Conservation (phyloP, 164 flowering plant species). For the Stephania japonica region DNA sequence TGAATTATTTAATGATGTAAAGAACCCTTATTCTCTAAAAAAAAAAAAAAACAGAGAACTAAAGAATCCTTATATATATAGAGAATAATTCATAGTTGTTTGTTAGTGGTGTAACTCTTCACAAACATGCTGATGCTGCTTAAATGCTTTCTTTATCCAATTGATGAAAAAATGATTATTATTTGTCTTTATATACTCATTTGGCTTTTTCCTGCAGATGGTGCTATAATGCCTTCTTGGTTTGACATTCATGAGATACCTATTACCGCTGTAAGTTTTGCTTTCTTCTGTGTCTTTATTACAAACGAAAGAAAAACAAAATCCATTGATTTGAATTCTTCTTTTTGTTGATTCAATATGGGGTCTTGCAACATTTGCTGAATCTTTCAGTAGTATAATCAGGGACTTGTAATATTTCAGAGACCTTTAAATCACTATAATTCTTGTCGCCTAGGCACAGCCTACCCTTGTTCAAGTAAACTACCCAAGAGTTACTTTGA, state of each 20-base stretch:
- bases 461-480: no score
- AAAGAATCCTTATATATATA: not conserved
- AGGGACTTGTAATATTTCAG: no score
- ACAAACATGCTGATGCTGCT: not conserved
- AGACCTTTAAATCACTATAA: no score
- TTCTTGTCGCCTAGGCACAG: no score
- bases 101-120: not conserved
- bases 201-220: slow-evolving; percentile 50
- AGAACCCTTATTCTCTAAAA: not conserved
- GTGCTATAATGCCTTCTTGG: slow-evolving; percentile 94
- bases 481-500: no score
- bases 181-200: not conserved
- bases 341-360: not conserved
- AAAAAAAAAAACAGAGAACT: not conserved
- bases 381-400: not conserved
- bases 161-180: not conserved
- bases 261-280: slow-evolving; percentile 63
- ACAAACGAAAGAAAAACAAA: no score
- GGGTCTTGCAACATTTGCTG: not conserved
- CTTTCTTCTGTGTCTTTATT: not conserved
- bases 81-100: not conserved
- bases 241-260: slow-evolving; percentile 93
- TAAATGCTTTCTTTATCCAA: not conserved
- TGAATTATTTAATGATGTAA: not conserved
- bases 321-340: not conserved